Evolutionary conservation across 805 yeast species (phyloP), one percentile per base, ranked within the genome.

Genomic region (Cyberlindnera maclurae): DNA sequence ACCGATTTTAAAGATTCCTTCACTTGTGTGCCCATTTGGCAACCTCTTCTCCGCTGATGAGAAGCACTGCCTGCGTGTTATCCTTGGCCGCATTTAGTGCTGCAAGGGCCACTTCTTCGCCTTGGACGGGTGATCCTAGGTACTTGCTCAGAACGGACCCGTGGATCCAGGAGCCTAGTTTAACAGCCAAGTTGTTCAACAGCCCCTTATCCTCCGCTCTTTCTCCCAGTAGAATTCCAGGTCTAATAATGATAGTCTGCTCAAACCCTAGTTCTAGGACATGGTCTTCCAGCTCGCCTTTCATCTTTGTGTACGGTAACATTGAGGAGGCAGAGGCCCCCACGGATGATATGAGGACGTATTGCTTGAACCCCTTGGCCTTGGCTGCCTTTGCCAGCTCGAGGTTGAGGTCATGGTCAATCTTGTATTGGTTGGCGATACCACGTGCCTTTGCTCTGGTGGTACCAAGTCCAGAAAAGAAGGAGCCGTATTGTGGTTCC

Each of bases 201-300:
- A 62, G 47, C 1, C 73, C 75, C 38, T 67, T 70, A 2, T 59
- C 42, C 7, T 44, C 39, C 11, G 15, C 16, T 51, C 95, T 66
- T 22, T 73, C 71, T 4, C 95, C 95, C 5, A 84, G 50, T 28
- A 87, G 62, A 1, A 67, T 57, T 12, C 96, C 96, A 0, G 96
- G 96, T 52, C 85, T 71, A 40, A 88, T 58, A 44, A 88, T 81
- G 37, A 86, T 72, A 1, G 88, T 77, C 38, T 76, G 67, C n/a
- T 78, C 79, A 58, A 86, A 88, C 20, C 67, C 71, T 41, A 87
- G 64, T 0, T 64, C 77, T 32, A 67, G 60, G 9, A 88, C 63
- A 34, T 76, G 86, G 33, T 77, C 71, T 55, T 88, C 96, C 35
- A 83, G 65, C 37, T 78, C 73, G 22, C 95, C 96, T 57, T 88